A percentile compares a stretch with the other conserved stretches of the same genome.
Conservation (phyloP, 2,329 filamentous ascomycete species). For the Laburnicola sp. region DNA sequence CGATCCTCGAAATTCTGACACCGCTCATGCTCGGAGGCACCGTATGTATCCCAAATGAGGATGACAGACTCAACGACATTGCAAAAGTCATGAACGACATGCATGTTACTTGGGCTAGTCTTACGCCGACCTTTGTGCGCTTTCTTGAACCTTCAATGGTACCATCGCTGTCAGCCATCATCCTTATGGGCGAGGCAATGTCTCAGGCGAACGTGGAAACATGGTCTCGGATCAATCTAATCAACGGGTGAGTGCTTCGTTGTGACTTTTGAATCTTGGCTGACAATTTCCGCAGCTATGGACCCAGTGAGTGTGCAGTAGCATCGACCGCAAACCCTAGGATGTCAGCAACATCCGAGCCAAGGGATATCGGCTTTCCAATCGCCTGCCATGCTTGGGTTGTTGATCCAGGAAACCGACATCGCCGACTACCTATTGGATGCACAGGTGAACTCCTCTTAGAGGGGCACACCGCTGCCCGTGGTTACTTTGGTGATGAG, state of each 20-base stretch:
- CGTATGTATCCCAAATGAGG: constrained; percentile 60
- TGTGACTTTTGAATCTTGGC: too few species aligned
- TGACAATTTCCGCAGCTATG: too few species aligned
- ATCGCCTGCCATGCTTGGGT: too few species aligned
- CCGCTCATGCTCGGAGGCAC: constrained; percentile 62
- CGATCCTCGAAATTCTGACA: constrained; percentile 58
- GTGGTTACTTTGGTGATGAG: constrained; percentile 28
- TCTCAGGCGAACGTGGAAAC: constrained; percentile 4
- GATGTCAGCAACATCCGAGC: too few species aligned
- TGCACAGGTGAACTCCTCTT: constrained; percentile 29
- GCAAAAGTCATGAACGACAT: constrained; percentile 50
- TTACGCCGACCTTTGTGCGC: background rate
- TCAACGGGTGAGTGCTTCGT: too few species aligned
- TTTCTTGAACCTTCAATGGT: background rate
- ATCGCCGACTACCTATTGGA: constrained; percentile 22
- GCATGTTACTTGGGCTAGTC: background rate
- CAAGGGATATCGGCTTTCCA: too few species aligned
- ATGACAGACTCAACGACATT: constrained; percentile 56
- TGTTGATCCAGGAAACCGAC: constrained; percentile 24
- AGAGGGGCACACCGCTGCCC: constrained; percentile 24
- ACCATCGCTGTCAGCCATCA: background rate
- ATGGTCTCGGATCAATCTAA: too few species aligned
- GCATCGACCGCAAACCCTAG: too few species aligned
- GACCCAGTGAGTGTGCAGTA: too few species aligned
- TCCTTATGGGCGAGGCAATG: constrained; percentile 5